These are phyloP conservation scores for Malus hybrid DNA, from an alignment of 331 rosid species.

Conservation along the genomic window DNA sequence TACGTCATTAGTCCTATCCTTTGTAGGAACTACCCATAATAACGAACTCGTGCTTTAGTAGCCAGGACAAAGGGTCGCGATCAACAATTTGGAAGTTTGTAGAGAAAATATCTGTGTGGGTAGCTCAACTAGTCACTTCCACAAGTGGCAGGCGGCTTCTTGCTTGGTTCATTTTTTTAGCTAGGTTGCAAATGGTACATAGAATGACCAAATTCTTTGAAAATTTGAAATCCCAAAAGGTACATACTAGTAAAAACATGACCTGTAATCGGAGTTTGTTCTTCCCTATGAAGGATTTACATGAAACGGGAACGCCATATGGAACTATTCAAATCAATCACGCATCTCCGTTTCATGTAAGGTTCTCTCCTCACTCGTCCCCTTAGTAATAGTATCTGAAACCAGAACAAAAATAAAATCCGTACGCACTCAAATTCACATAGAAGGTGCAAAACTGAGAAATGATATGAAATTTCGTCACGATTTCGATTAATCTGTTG, in stretches of 20 bases:
- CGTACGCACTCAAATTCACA: neutral
- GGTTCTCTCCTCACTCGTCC: neutral
- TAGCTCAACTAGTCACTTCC: too few relatives aligned
- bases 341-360: neutral
- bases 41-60: neutral
- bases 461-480: neutral
- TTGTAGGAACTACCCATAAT: neutral
- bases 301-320: neutral
- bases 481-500: neutral
- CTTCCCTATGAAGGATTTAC: neutral
- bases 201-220: neutral
- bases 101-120: too few relatives aligned
- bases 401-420: neutral
- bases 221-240: neutral
- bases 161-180: neutral
- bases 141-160: neutral
- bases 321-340: neutral
- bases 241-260: neutral
- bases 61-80: too few relatives aligned
- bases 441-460: neutral
- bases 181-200: constrained; percentile 13
- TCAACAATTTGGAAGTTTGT: too few relatives aligned
- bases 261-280: neutral
- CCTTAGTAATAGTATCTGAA: neutral
- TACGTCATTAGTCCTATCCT: neutral